A percentile compares a stretch with the other conserved stretches of the same genome.
phyloP scores from a whole-genome alignment of 208 protist genomes.

The Naegleria fowleri region DNA sequence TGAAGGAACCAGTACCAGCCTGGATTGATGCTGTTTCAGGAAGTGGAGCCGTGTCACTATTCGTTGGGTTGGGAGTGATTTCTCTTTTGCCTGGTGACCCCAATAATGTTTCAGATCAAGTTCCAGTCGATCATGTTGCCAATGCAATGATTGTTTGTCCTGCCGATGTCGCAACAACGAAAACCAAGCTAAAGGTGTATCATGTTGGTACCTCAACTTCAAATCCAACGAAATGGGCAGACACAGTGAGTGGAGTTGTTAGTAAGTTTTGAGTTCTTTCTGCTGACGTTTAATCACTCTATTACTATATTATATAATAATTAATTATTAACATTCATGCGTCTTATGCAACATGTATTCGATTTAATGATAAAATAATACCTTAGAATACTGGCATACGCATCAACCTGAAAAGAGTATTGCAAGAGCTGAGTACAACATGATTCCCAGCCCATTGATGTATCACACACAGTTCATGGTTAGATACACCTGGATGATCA shows the following conservation, averaged over 20 bases:
- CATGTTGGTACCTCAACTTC: background rate
- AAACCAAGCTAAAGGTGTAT: background rate
- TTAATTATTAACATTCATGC: no score
- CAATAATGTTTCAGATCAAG: constrained; percentile 57
- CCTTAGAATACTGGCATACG: background rate
- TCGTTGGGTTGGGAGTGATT: constrained; percentile 59
- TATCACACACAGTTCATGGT: constrained; percentile 1
- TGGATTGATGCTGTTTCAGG: constrained; percentile 73
- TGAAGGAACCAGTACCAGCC: constrained; percentile 62
- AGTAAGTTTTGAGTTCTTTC: background rate
- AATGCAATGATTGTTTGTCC: constrained; percentile 53
- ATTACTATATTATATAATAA: no score
- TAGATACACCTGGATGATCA: background rate
- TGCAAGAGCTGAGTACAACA: background rate
- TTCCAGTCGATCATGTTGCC: constrained; percentile 73
- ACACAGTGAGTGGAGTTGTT: background rate
- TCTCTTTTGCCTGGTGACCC: constrained; percentile 50
- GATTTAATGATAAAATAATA: no score
- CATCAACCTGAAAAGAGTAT: background rate
- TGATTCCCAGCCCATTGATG: background rate
- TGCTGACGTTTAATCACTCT: no score
- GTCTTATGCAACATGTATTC: no score
- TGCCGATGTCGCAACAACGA: constrained; percentile 40
- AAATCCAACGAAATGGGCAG: background rate
- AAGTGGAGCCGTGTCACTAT: constrained; percentile 64